These are phyloP conservation scores for Chaetomium fimeti DNA, from an alignment of 495 filamentous ascomycete genomes.

Conservation along the genomic window DNA sequence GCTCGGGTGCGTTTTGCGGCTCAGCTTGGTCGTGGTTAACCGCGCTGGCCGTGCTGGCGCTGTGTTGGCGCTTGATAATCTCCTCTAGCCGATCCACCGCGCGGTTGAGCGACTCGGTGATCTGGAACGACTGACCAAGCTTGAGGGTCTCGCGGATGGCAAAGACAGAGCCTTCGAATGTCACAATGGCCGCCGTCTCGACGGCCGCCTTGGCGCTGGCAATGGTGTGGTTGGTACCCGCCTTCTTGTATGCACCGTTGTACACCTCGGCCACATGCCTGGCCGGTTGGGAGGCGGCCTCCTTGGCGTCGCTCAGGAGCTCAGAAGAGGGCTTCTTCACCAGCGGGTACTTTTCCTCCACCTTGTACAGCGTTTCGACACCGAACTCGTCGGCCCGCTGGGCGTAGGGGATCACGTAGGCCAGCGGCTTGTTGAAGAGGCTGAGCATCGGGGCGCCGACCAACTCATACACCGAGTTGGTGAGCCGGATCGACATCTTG, in stretches of 20 bases:
- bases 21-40: neutral
- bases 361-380: constrained; percentile 65
- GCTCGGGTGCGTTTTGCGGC: neutral
- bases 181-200: constrained; percentile 28
- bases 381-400: constrained; percentile 77
- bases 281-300: constrained; percentile 60
- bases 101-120: neutral
- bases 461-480: constrained; percentile 62
- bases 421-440: constrained; percentile 72
- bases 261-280: constrained; percentile 73
- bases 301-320: constrained; percentile 64
- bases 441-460: constrained; percentile 70
- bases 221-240: neutral
- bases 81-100: neutral
- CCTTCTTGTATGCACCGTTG: constrained; percentile 70
- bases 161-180: constrained; percentile 1
- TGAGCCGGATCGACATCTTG: constrained; percentile 71
- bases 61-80: neutral
- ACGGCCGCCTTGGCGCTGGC: constrained; percentile 65
- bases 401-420: constrained; percentile 78
- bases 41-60: no score
- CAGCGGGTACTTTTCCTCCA: constrained; percentile 79
- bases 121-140: neutral
- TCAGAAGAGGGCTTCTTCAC: constrained; percentile 84
- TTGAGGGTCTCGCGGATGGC: neutral